Base-by-base conservation (phyloP, 352 stramenopile genomes). In the Globisporangium lucens region DNA sequence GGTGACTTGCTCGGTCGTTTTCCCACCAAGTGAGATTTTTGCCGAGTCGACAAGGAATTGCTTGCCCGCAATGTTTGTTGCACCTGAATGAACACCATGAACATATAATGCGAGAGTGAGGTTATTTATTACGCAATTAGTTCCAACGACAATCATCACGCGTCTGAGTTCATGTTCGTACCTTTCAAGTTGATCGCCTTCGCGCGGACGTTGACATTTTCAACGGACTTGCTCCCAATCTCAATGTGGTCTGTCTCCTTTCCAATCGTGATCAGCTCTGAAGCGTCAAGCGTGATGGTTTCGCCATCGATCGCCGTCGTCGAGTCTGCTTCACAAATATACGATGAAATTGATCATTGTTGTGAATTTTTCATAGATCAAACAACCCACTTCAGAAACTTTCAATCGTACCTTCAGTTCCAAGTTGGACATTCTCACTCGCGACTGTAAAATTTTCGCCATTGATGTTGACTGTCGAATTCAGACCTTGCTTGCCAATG, bases 21-120 rank as follows among this genome's bases (percentile, higher is more conserved):
- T 78, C 9, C 66, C 66, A 4, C 79, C 79, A 57, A 87, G 65
- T 0, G 57, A 24, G 36, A 86, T 61, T 35, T 71, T 70, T 4
- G 13, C 72, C 7, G 74, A 76, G 17, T 77, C 41, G 13, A 83
- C 57, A 17, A 53, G 27, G 10, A 83, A 29, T 5, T 56, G 71
- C 10, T 52, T 59, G n/a, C 76, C 75, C 56, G 27, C 63, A 33
- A 83, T 63, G 15, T 43, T 67, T 12, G 73, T 72, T 13, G 63
- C 13, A 9, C 73, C 77, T 84, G 51, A 38, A 38, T 38, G 35
- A 38, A 38, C 12, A 60, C 17, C 17, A 49, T 2, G 41, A 30
- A 8, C 12, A 43, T 12, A 15, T 12, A 47, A 47, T 47, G 4
- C 15, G 17, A 47, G 15, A n/a, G 13, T 47, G 41, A 4, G 15